Evolutionary conservation across 2,329 filamentous ascomycete genomes (phyloP).

Genomic region (Blumeria hordei): DNA sequence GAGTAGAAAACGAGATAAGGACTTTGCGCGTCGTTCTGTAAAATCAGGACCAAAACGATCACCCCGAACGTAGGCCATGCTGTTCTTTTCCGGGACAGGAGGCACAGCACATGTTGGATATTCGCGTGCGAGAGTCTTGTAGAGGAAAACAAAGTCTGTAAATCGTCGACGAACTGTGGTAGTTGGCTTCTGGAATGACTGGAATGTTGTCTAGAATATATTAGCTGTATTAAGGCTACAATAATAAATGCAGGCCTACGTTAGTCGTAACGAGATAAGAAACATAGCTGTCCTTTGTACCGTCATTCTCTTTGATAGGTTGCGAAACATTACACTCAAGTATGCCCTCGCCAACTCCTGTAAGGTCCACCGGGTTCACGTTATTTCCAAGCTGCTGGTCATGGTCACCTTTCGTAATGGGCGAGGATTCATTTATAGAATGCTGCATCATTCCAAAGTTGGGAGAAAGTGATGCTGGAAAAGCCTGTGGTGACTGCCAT

Average conservation of each 20-base stretch:
- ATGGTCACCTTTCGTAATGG: slow-evolving; percentile 1
- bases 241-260: slow-evolving; percentile 23
- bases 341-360: slow-evolving; percentile 43
- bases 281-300: slow-evolving; percentile 88
- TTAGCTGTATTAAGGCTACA: not conserved
- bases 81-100: slow-evolving; percentile 91
- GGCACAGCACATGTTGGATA: slow-evolving; percentile 84
- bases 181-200: slow-evolving; percentile 64
- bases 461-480: not conserved
- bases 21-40: slow-evolving; percentile 67
- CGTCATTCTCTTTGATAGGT: slow-evolving; percentile 85
- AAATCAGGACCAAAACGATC: slow-evolving; percentile 91
- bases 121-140: slow-evolving; percentile 67
- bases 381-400: slow-evolving; percentile 14
- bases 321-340: slow-evolving; percentile 65
- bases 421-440: not conserved
- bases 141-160: slow-evolving; percentile 93
- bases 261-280: slow-evolving; percentile 86
- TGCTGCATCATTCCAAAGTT: not conserved
- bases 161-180: slow-evolving; percentile 73
- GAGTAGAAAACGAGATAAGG: slow-evolving; percentile 71
- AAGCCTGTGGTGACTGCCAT: slow-evolving; percentile 26
- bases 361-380: slow-evolving; percentile 24
- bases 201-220: slow-evolving; percentile 55
- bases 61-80: slow-evolving; percentile 94